These are phyloP conservation scores for Lithocarpus polystachyus DNA, from an alignment of 306 rosid species.

Conservation along the genomic window DNA sequence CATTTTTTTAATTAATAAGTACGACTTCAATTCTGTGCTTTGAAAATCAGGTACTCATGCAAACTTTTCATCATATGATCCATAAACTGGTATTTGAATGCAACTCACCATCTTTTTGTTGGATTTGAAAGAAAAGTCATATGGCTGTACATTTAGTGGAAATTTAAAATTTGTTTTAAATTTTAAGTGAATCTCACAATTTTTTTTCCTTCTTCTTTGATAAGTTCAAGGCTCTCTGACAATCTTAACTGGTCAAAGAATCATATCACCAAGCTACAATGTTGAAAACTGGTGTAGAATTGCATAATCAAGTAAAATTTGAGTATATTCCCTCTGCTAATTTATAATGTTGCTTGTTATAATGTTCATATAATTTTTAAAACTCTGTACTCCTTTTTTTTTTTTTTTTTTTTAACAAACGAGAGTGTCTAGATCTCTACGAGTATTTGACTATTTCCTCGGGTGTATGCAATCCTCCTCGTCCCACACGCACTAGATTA, in stretches of 20 bases:
- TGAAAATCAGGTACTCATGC: not conserved
- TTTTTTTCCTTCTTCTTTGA: not conserved
- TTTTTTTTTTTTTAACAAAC: not conserved
- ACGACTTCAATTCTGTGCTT: not conserved
- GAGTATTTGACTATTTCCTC: too few relatives aligned
- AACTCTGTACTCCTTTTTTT: not conserved
- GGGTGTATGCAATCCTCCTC: too few relatives aligned
- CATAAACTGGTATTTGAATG: not conserved
- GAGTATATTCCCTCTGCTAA: too few relatives aligned
- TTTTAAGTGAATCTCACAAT: not conserved
- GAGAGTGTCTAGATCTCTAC: rapidly evolving
- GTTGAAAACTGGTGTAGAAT: not conserved
- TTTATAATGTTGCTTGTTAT: too few relatives aligned
- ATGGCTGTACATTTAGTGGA: not conserved
- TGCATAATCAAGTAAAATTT: not conserved
- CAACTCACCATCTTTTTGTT: not conserved
- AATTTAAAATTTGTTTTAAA: not conserved
- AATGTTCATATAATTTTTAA: too few relatives aligned
- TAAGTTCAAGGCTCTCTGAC: not conserved
- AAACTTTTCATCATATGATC: not conserved
- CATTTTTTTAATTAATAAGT: not conserved
- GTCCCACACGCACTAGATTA: rapidly evolving
- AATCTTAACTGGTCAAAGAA: not conserved
- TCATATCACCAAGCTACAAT: not conserved
- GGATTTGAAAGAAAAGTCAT: not conserved